Percentiles rank a stretch among this genome's conserved stretches.
These are phyloP conservation scores for Naegleria lovaniensis DNA, from an alignment of 208 protist species.

Conservation along the genomic window DNA sequence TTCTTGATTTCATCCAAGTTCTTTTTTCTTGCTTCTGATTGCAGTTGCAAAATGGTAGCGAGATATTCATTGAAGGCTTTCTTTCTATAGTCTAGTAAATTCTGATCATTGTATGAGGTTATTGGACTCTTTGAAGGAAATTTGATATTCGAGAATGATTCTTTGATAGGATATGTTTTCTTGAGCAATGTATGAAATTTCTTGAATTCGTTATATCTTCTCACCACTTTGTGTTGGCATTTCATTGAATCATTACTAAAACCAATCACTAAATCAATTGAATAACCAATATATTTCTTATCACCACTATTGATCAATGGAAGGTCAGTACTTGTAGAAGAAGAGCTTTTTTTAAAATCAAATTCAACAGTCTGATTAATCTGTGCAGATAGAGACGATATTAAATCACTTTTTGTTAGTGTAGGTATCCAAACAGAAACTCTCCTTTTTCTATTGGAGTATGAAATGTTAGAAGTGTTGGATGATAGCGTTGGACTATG, in stretches of 20 bases:
- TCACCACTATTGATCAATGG: neutral
- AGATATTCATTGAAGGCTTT: slow-evolving; percentile 3
- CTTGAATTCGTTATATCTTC: slow-evolving; percentile 20
- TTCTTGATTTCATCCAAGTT: neutral
- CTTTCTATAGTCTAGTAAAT: neutral
- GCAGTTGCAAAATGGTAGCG: neutral
- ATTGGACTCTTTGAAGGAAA: neutral
- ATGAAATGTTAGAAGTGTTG: neutral
- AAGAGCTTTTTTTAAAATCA: neutral
- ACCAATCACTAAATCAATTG: neutral
- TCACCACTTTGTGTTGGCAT: neutral
- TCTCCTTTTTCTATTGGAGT: neutral
- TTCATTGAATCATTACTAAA: neutral
- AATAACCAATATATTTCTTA: neutral
- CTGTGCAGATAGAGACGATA: neutral
- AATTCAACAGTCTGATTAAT: slow-evolving; percentile 1
- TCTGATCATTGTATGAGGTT: neutral
- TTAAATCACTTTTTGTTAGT: neutral
- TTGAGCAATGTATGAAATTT: neutral
- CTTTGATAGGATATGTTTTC: neutral
- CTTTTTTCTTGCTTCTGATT: neutral
- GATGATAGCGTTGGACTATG: neutral
- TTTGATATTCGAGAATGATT: neutral
- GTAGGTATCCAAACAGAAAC: neutral
- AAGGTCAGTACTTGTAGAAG: neutral